These are phyloP conservation scores for Colletotrichum somersetense DNA, from an alignment of 2,329 filamentous ascomycete genomes.

Conservation along the genomic window DNA sequence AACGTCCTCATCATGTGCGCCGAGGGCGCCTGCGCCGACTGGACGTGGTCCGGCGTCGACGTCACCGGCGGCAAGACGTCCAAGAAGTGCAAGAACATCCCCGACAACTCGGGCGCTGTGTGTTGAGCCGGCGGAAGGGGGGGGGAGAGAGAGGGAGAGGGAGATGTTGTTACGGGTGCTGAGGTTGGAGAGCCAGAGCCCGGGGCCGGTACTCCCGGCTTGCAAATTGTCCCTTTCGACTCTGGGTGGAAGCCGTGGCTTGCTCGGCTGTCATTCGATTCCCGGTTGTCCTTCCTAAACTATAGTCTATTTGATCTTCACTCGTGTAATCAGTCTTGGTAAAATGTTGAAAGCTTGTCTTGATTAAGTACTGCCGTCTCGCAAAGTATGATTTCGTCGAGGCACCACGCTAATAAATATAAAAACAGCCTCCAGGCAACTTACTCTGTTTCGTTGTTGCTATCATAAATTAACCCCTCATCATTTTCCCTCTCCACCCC, in stretches of 20 bases:
- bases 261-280: conserved; percentile 14
- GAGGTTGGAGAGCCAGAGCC: too few species aligned
- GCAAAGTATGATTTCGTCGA: neutral
- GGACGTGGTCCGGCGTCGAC: conserved; percentile 63
- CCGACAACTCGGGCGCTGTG: conserved; percentile 41
- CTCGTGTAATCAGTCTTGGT: neutral
- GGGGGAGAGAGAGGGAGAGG: too few species aligned
- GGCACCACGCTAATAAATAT: conserved; percentile 9
- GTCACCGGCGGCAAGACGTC: conserved; percentile 64
- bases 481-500: conserved; percentile 1
- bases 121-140: conserved; percentile 10
- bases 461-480: neutral
- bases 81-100: conserved; percentile 47
- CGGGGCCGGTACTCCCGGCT: conserved; percentile 11
- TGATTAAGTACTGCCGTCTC: neutral
- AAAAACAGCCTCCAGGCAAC: neutral
- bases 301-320: conserved; percentile 3
- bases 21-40: conserved; percentile 62
- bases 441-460: neutral
- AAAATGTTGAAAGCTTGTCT: neutral
- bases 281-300: conserved; percentile 25
- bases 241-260: neutral
- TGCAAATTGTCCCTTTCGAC: neutral
- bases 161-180: too few species aligned
- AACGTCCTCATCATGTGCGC: conserved; percentile 68